These are phyloP conservation scores for Cucumis hystrix DNA, from an alignment of 306 rosid genomes.

Conservation along the genomic window DNA sequence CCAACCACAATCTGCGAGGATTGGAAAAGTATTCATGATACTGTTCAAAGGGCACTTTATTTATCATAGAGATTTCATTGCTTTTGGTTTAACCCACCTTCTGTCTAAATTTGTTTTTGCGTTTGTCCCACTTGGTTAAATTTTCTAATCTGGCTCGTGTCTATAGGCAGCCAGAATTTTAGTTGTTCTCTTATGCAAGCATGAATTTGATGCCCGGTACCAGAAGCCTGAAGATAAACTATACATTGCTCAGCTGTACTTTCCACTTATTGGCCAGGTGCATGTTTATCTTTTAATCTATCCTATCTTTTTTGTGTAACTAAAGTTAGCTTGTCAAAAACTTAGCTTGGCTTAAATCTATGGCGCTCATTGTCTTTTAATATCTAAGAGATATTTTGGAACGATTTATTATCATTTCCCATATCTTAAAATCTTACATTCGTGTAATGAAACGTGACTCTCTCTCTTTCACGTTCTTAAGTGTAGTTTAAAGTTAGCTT, in stretches of 20 bases:
- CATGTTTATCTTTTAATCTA: background rate
- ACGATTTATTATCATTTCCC: background rate
- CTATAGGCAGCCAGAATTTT: slow-evolving; percentile 84
- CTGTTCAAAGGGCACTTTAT: background rate
- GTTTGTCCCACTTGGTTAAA: background rate
- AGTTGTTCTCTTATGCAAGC: slow-evolving; percentile 94
- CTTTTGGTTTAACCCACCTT: background rate
- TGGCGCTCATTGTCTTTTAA: background rate
- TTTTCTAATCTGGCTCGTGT: slow-evolving; percentile 3
- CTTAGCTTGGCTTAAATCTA: background rate
- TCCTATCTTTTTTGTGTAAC: background rate
- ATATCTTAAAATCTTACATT: background rate
- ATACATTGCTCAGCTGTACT: slow-evolving; percentile 93
- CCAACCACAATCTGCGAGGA: background rate
- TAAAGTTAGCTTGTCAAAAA: background rate
- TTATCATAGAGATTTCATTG: background rate
- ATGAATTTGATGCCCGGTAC: slow-evolving; percentile 96
- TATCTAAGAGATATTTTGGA: background rate
- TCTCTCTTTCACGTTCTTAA: background rate
- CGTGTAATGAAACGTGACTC: background rate
- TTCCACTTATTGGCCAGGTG: slow-evolving; percentile 95
- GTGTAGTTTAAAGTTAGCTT: background rate
- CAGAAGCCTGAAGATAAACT: slow-evolving; percentile 96
- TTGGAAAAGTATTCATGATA: background rate
- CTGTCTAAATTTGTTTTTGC: background rate